Base-by-base conservation (phyloP, 139 green algal genomes). In the Micractinium conductrix region DNA sequence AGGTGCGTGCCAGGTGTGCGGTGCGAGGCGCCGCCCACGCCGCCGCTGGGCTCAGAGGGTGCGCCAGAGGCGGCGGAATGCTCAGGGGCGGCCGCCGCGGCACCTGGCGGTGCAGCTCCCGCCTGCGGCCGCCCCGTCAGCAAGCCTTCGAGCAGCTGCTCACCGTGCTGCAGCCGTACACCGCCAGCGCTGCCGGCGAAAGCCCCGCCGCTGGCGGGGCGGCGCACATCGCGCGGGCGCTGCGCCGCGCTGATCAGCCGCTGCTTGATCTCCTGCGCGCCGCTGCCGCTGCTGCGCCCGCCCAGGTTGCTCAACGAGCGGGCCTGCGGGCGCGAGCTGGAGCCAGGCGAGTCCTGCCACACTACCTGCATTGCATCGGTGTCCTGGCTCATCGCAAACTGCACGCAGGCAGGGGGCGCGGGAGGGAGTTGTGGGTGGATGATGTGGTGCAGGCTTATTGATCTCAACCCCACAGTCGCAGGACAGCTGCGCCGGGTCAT, bases 261-360 rank as follows among this genome's bases (percentile, higher is more conserved):
- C 33, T 81, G 74, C 67, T 85, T 89, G 74, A 83, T 71, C 58
- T 82, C 76, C 58, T 60, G 48, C 7, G 74, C 6, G 35, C 48
- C 48, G 74, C 74, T 24, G 40, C 40, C 40, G 9, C 38, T 40
- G 69, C 40, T 16, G 75, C 75, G 75, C 28, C 75, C n/a, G n/a
- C n/a, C 75, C 75, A 81, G 53, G 53, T 71, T 81, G 75, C 75
- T 81, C n/a, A 55, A 37, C 6, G 35, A 17, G 37, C 55, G 75
- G 0, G 35, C 37, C 22, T 4, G 35, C 22, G 68, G 45, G n/a
- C 69, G 35, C 14, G 68, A 69, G 67, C 78, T 74, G n/a, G 43
- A 58, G n/a, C 79, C 79, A 8, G 80, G 80, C 26, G 80, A 85
- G 37, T 85, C 80, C 24, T 71, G 50, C 80, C 80, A 85, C 30